Evolutionary conservation across 1,284 basidiomycete species (phyloP).

Genomic region (Ustilago crameri): DNA sequence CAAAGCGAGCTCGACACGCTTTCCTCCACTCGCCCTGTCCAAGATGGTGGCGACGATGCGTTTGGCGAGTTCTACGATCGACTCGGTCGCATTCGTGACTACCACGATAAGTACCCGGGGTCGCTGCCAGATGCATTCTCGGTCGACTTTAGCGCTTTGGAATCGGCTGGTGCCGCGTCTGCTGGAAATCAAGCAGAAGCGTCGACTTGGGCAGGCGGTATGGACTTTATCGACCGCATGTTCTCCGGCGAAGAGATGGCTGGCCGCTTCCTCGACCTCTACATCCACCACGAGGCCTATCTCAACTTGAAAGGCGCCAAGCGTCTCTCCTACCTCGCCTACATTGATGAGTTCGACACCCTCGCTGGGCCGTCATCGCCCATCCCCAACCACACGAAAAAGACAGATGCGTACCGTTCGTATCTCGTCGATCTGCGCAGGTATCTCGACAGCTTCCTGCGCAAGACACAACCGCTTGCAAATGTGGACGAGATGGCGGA

Average conservation of each 20-base stretch:
- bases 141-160: conserved; percentile 63
- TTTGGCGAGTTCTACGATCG: conserved; percentile 81
- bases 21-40: conserved; percentile 26
- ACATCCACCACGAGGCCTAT: conserved; percentile 86
- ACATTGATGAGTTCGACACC: conserved; percentile 75
- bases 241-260: conserved; percentile 86
- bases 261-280: conserved; percentile 93
- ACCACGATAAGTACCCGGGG: conserved; percentile 92
- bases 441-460: conserved; percentile 87
- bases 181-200: background rate
- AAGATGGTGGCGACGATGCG: conserved; percentile 29
- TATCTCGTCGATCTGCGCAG: conserved; percentile 74
- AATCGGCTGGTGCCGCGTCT: conserved; percentile 16
- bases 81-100: conserved; percentile 91
- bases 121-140: conserved; percentile 71
- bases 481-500: conserved; percentile 79
- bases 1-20: conserved; percentile 71
- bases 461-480: conserved; percentile 86
- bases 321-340: conserved; percentile 91
- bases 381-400: conserved; percentile 56
- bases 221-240: conserved; percentile 61
- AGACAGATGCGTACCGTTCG: conserved; percentile 54
- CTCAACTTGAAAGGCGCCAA: conserved; percentile 79
- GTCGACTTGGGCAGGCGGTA: conserved; percentile 29
- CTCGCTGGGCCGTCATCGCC: conserved; percentile 68